phyloP scores from a whole-genome alignment of 768 basidiomycete species.

The Gymnopilus dilepis region DNA sequence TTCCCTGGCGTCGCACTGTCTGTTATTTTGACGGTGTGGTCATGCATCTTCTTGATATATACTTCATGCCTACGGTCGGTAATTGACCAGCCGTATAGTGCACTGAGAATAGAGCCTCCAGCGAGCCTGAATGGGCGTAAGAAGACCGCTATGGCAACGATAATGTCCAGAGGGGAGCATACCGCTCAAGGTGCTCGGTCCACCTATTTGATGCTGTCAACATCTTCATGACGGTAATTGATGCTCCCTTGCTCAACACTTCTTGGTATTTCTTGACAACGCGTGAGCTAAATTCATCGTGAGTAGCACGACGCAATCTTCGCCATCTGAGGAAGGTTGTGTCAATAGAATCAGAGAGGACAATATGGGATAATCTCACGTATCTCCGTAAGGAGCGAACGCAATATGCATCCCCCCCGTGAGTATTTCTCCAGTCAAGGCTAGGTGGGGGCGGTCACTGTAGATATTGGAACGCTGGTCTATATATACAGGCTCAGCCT shows the following conservation, averaged over 20 bases:
- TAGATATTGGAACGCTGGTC: slow-evolving; percentile 9
- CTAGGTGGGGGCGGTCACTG: neutral
- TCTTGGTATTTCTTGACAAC: neutral
- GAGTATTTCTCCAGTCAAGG: slow-evolving; percentile 7
- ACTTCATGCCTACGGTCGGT: neutral
- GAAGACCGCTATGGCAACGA: neutral
- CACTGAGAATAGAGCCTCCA: neutral
- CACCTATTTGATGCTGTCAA: neutral
- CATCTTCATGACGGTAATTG: neutral
- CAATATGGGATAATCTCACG: neutral
- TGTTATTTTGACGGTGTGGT: neutral
- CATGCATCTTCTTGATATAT: neutral
- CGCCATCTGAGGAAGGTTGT: neutral
- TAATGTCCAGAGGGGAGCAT: neutral
- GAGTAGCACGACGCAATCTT: neutral
- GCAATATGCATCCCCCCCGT: neutral
- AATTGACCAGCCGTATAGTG: neutral
- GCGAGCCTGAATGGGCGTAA: neutral
- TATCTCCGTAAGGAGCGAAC: neutral
- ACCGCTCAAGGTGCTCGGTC: neutral
- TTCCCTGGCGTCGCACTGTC: neutral
- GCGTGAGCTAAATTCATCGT: neutral
- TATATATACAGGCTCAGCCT: neutral
- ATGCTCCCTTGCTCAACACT: neutral
- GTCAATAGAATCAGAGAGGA: neutral